These are phyloP conservation scores for Larix kaempferi DNA, from an alignment of 75 land plant genomes.

Conservation along the genomic window DNA sequence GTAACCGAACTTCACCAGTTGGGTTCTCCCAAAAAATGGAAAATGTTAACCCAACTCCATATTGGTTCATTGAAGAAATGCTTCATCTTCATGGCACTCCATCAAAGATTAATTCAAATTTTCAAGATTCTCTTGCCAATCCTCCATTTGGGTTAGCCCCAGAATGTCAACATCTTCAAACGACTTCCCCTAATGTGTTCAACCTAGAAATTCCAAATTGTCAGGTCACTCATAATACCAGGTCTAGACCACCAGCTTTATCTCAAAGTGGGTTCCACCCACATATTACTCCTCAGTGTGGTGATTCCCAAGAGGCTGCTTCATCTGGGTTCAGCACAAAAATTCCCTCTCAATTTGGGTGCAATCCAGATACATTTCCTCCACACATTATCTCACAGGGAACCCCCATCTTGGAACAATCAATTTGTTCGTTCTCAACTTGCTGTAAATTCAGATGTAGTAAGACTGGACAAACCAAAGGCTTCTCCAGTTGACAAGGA, in stretches of 20 bases:
- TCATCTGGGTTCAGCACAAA: neutral
- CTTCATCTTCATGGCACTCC: neutral
- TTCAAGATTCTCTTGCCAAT: neutral
- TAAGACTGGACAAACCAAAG: neutral
- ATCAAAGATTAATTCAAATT: neutral
- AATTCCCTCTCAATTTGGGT: neutral
- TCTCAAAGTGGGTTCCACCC: neutral
- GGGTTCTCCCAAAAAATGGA: neutral
- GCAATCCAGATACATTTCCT: neutral
- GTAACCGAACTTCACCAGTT: neutral
- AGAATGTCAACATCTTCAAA: neutral
- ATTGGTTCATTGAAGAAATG: neutral
- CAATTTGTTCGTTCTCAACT: neutral
- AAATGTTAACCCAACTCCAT: neutral
- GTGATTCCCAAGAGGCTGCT: neutral
- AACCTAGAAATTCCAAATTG: neutral
- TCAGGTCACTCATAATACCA: neutral
- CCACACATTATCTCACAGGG: neutral
- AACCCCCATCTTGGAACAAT: neutral
- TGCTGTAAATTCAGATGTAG: neutral
- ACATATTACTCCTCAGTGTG: neutral
- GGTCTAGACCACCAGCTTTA: neutral
- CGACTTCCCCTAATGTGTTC: neutral
- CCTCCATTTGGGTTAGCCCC: constrained; percentile 2
- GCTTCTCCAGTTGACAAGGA: constrained; percentile 5